Evolutionary conservation across 306 rosid genomes (phyloP), one percentile per base, ranked within the genome.

Genomic region (Citrullus amarus): DNA sequence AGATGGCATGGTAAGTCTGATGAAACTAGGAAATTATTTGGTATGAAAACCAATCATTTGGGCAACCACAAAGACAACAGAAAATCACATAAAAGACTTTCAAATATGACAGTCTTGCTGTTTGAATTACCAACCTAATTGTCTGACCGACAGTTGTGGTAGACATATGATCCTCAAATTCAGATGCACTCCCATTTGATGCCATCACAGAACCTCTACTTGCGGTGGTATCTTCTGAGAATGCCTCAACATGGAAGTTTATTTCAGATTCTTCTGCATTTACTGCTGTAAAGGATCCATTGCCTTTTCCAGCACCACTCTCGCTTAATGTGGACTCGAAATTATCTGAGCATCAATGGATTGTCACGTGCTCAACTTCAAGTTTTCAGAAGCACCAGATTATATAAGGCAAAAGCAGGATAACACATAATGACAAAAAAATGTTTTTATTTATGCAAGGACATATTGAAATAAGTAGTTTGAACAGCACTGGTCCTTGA

Each of bases 281-380:
- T 79, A 83, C 84, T 38, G 78, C 82, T 65, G 82, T 79, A 81
- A 68, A 39, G 75, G 48, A 30, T 44, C 39, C 79, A 80, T 87
- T 71, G 57, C 74, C 80, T 76, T 84, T 83, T 83, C 71, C 87
- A 79, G 77, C 81, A 69, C 38, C 86, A 76, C 73, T 79, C 70
- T 80, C 82, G 59, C 78, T 86, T 70, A 63, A 81, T 57, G 82
- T 34, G 58, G 75, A 81, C 77, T 68, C 83, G 68, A 74, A 75
- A 79, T 80, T 62, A 86, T 83, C 90, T 84, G 86, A 78, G 61
- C 79, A 83, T 79, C 79, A 85, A 89, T 36, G 84, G 79, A 78
- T 73, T 79, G 55, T 83, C 54, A 68, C 69, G 82, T 82, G 51
- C 75, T 78, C 73, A 83, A 76, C 77, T 71, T 76, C 74, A 79